A percentile compares a stretch with the other conserved stretches of the same genome.
phyloP scores from a whole-genome alignment of 2,329 filamentous ascomycete genomes.

The Lachnellula arida region DNA sequence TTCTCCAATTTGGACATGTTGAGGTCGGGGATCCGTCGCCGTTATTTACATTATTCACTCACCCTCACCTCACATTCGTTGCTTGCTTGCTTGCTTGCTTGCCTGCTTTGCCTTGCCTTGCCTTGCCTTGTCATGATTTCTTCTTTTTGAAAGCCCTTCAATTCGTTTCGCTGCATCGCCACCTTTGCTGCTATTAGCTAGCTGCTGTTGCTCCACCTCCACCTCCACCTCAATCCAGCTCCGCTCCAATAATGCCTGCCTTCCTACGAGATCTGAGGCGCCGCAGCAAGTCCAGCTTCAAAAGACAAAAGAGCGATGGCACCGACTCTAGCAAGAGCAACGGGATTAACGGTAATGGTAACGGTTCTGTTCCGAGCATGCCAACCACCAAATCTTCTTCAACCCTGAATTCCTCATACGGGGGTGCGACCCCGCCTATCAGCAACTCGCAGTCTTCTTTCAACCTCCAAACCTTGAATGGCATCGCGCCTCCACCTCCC shows the following conservation, averaged over 20 bases:
- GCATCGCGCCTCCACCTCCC: slow-evolving; percentile 41
- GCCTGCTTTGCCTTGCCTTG: too few species aligned
- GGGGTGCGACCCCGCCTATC: slow-evolving; percentile 49
- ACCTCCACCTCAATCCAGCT: too few species aligned
- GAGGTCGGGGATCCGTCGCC: too few species aligned
- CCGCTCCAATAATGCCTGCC: slow-evolving; percentile 42
- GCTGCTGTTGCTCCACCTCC: too few species aligned
- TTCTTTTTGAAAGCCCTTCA: too few species aligned
- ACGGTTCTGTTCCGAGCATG: slow-evolving; percentile 45
- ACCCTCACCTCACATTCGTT: too few species aligned
- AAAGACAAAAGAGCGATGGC: slow-evolving; percentile 43
- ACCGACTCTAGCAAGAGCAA: slow-evolving; percentile 71
- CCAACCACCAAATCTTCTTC: slow-evolving; percentile 49
- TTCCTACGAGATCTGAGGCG: slow-evolving; percentile 69
- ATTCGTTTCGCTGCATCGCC: too few species aligned
- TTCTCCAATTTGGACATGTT: too few species aligned
- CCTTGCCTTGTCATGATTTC: too few species aligned
- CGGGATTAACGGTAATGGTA: slow-evolving; percentile 52
- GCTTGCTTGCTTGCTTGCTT: too few species aligned
- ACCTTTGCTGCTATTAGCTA: too few species aligned
- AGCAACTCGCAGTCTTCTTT: slow-evolving; percentile 50
- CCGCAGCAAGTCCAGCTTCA: slow-evolving; percentile 69
- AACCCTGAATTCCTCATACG: slow-evolving; percentile 55
- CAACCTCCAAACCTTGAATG: slow-evolving; percentile 55
- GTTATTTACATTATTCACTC: too few species aligned